Evolutionary conservation across 2,329 filamentous ascomycete genomes (phyloP).

Genomic region (Sporothrix luriei): DNA sequence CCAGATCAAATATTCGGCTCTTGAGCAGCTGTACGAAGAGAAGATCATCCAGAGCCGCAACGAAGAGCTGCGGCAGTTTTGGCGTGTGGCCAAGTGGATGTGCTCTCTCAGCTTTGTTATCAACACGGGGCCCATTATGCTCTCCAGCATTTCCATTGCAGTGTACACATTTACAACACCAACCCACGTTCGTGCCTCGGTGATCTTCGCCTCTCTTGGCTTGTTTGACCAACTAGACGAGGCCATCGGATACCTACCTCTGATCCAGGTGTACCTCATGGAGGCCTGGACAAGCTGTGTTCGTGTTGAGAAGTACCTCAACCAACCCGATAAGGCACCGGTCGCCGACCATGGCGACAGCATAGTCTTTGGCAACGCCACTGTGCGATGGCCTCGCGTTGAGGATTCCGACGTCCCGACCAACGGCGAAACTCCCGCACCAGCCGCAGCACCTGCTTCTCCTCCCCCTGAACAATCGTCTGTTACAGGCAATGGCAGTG

Average conservation of each 20-base stretch:
- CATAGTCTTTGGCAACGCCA: conserved; percentile 41
- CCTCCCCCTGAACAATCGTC: background rate
- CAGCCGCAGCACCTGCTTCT: background rate
- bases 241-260: conserved; percentile 41
- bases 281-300: conserved; percentile 45
- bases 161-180: conserved; percentile 43
- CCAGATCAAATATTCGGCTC: conserved; percentile 46
- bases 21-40: conserved; percentile 44
- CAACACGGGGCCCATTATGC: conserved; percentile 42
- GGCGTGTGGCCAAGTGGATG: conserved; percentile 42
- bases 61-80: conserved; percentile 44
- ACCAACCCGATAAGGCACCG: conserved; percentile 40
- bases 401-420: conserved; percentile 37
- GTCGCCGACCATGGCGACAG: conserved; percentile 38
- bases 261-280: conserved; percentile 43
- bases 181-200: conserved; percentile 42
- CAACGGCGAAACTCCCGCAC: background rate
- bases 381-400: conserved; percentile 43
- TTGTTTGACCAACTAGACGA: conserved; percentile 45
- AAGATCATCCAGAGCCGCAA: conserved; percentile 44
- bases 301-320: conserved; percentile 44
- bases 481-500: background rate
- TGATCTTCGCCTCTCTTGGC: conserved; percentile 45
- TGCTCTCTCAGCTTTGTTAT: conserved; percentile 41
- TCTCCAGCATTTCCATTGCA: conserved; percentile 42